phyloP scores from a whole-genome alignment of 2,329 filamentous ascomycete genomes.

The Cladophialophora yegresii region DNA sequence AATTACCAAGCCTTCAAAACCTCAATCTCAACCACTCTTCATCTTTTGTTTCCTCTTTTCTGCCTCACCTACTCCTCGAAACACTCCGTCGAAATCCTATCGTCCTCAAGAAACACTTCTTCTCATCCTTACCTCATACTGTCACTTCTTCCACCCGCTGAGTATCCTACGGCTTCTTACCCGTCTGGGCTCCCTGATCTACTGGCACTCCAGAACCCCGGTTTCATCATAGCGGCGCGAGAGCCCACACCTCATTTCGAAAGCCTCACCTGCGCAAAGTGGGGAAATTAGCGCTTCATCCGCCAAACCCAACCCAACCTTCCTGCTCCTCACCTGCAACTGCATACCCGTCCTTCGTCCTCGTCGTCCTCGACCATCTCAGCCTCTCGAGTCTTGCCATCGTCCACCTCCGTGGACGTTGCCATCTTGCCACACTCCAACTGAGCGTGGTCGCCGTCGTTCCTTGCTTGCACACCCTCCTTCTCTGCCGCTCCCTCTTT shows the following conservation, averaged over 20 bases:
- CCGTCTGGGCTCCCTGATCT: conserved; percentile 21
- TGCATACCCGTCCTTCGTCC: conserved; percentile 26
- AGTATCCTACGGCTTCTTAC: conserved; percentile 10
- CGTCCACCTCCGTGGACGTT: conserved; percentile 23
- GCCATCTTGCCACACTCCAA: conserved; percentile 10
- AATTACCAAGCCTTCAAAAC: conserved; percentile 6
- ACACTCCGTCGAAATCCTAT: conserved; percentile 7
- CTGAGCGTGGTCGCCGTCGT: conserved; percentile 16
- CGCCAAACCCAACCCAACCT: conserved; percentile 28
- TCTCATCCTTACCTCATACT: conserved; percentile 18
- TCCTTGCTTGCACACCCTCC: conserved; percentile 21
- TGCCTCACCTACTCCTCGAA: conserved; percentile 9
- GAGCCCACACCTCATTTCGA: conserved; percentile 36
- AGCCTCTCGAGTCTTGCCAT: conserved; percentile 26
- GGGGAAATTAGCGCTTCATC: conserved; percentile 38
- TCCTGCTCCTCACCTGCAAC: conserved; percentile 30
- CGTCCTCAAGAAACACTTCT: conserved; percentile 8
- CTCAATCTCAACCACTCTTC: conserved; percentile 14
- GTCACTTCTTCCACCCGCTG: conserved; percentile 11
- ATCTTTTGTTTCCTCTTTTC: conserved; percentile 18
- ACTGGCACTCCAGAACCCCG: conserved; percentile 23
- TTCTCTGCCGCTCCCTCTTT: conserved; percentile 22
- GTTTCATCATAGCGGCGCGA: conserved; percentile 33
- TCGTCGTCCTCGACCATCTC: conserved; percentile 29
- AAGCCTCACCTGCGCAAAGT: conserved; percentile 36